A percentile compares a stretch with the other conserved stretches of the same genome.
Evolutionary conservation across 208 protist genomes (phyloP).

Genomic region (Acanthamoeba royreba): DNA sequence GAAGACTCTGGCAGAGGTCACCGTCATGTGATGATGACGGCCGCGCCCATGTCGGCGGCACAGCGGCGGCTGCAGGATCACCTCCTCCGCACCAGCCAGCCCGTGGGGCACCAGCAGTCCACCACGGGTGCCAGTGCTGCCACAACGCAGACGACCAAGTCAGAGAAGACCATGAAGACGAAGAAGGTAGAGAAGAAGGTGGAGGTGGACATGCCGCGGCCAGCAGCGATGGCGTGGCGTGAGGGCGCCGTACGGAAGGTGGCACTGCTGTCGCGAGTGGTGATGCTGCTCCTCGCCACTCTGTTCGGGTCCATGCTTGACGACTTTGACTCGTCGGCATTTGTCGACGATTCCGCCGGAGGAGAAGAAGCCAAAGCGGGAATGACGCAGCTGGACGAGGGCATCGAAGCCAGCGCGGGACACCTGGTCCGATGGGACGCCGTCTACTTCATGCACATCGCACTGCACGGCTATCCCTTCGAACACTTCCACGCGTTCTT

Average conservation of each 20-base stretch:
- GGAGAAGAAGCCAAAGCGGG: neutral
- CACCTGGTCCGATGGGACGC: neutral
- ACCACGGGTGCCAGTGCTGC: too few relatives aligned
- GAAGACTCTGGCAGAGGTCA: neutral
- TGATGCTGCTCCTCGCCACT: neutral
- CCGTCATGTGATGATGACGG: too few relatives aligned
- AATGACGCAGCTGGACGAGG: neutral
- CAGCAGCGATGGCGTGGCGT: neutral
- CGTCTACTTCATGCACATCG: neutral
- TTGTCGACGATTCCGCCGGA: neutral
- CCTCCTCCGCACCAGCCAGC: too few relatives aligned
- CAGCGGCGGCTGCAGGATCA: too few relatives aligned
- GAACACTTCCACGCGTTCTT: constrained; percentile 43
- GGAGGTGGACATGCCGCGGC: neutral
- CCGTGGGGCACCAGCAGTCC: too few relatives aligned
- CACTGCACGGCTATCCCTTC: neutral
- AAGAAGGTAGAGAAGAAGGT: too few relatives aligned
- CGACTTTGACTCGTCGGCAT: neutral
- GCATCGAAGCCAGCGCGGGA: neutral
- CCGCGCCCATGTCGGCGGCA: neutral
- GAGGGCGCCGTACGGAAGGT: neutral
- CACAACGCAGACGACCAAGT: too few relatives aligned
- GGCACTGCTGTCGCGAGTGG: neutral
- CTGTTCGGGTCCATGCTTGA: neutral
- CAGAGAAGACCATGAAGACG: too few relatives aligned